Evolutionary conservation across 2,329 filamentous ascomycete species (phyloP), one percentile per base, ranked within the genome.

Genomic region (Verticillium dahliae): DNA sequence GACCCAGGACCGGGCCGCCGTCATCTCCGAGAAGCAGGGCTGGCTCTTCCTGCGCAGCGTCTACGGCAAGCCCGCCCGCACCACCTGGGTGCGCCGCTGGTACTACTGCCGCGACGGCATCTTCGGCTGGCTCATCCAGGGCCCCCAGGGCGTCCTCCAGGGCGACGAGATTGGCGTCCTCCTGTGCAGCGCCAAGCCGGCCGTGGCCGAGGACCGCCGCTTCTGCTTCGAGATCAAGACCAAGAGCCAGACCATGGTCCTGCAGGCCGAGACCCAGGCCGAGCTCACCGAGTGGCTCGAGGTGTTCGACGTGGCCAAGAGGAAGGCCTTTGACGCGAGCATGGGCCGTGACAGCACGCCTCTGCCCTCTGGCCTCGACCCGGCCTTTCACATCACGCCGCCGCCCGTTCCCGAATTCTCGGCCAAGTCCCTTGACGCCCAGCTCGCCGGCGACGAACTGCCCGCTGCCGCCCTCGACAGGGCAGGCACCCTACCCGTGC

Each of bases 171-270:
- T 97, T 63, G 95, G 95, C 50, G 93, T 99, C 3, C 78, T 99
- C 59, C 85, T 99, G 45, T 99, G 95, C 77, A 96, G 91, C 69
- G 90, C 95, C 57, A 91, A 94, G 69, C 92, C 93, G 18, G 92
- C 93, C 0, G 90, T 96, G 59, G 88, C 91, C 67, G 95, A 99
- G 75, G 95, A 99, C 70, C 87, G 95, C 45, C 86, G 95, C 15
- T 99, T 98, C 75, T 98, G 95, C 73, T 97, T 99, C 69, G 95
- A 99, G 75, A 90, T 99, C 70, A 99, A 98, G 80, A 99, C 95
- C 2, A 99, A 97, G 75, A 96, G 91, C 70, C 90, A 90, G 65
- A 95, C 89, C 58, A 87, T 97, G 65, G 79, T 97, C 62, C 81
- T 99, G 3, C 95, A 99, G 76, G 91, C 94, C 4, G 95, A 99